Conservation (phyloP, 176 grass and related monocot genomes). For the Calamus simplicifolius region DNA sequence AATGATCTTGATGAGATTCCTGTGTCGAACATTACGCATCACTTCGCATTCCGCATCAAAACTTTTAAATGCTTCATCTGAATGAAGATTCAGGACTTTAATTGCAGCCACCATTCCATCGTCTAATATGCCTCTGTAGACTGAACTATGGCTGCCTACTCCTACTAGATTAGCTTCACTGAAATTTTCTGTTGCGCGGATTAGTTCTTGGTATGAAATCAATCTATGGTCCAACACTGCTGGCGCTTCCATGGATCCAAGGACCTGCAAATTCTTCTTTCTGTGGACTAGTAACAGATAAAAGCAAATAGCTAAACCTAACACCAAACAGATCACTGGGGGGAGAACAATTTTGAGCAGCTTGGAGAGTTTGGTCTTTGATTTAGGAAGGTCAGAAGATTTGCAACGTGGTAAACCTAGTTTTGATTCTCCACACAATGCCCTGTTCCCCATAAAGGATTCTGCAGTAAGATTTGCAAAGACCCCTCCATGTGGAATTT, state of each 20-base stretch:
- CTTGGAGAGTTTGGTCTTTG: background rate
- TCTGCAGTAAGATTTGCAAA: conserved; percentile 17
- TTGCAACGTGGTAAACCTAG: conserved; percentile 13
- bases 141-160: conserved; percentile 16
- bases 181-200: conserved; percentile 17
- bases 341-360: conserved; percentile 12
- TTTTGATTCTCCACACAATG: conserved; percentile 9
- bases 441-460: conserved; percentile 16
- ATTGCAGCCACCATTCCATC: background rate
- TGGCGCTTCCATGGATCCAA: background rate
- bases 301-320: conserved; percentile 1
- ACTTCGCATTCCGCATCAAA: conserved; percentile 16
- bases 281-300: background rate
- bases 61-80: background rate
- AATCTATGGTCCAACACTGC: background rate
- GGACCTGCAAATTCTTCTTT: background rate
- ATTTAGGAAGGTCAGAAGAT: conserved; percentile 6
- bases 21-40: conserved; percentile 13
- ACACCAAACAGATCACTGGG: background rate
- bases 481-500: conserved; percentile 10
- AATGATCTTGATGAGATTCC: conserved; percentile 19
- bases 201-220: conserved; percentile 21
- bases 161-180: conserved; percentile 20
- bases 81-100: conserved; percentile 13
- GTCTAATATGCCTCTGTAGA: conserved; percentile 18